These are phyloP conservation scores for Lactarius evosmus DNA, from an alignment of 768 basidiomycete genomes.

Conservation along the genomic window DNA sequence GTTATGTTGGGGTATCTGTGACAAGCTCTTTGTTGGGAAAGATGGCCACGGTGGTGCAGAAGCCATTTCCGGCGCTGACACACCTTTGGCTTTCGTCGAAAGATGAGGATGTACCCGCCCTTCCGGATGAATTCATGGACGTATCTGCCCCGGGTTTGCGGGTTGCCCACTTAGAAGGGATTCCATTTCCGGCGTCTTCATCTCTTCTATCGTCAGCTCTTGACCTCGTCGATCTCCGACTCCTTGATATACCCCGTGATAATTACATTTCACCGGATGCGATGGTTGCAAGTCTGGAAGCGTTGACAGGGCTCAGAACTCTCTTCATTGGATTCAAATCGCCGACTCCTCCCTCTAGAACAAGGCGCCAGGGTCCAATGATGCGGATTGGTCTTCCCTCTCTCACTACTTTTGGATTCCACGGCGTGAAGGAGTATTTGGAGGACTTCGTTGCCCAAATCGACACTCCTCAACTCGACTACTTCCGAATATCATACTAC, in stretches of 20 bases:
- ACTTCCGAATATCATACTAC: background rate
- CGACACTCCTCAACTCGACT: background rate
- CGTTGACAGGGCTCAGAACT: background rate
- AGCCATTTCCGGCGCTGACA: conserved; percentile 5
- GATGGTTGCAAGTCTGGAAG: background rate
- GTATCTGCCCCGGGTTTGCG: background rate
- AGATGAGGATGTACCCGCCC: background rate
- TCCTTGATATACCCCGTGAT: background rate
- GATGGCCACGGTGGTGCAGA: background rate
- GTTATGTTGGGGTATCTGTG: background rate
- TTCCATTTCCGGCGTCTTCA: background rate
- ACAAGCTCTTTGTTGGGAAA: background rate
- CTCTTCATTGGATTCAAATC: conserved; percentile 3
- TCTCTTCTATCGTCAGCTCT: background rate
- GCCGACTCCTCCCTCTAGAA: background rate
- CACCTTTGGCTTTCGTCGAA: background rate
- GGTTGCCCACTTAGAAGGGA: background rate
- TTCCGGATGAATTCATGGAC: conserved; percentile 1
- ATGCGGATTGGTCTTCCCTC: background rate
- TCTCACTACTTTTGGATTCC: background rate
- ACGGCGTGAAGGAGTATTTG: conserved; percentile 3
- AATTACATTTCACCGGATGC: background rate
- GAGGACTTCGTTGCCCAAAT: background rate
- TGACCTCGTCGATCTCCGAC: conserved; percentile 4
- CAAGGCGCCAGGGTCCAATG: too few relatives aligned